These are phyloP conservation scores for Peziza echinospora DNA, from an alignment of 495 filamentous ascomycete species.

Conservation along the genomic window DNA sequence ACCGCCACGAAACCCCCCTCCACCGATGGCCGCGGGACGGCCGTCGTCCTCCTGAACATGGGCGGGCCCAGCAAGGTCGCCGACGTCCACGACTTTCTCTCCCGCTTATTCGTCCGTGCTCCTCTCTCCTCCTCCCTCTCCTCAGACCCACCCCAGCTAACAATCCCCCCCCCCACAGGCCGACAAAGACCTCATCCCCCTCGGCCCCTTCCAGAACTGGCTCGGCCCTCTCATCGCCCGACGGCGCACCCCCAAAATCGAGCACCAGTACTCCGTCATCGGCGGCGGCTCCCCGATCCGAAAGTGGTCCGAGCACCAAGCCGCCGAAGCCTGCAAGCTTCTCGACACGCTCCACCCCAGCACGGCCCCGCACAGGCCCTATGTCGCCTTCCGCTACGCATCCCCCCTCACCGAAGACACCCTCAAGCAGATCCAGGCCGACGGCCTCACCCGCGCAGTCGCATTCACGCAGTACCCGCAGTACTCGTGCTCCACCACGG, in stretches of 20 bases:
- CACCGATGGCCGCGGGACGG: conserved; percentile 31
- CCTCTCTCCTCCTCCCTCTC: not conserved
- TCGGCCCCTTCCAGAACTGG: conserved; percentile 79
- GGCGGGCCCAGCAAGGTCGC: conserved; percentile 74
- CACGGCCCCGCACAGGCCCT: conserved; percentile 92
- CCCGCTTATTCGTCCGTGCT: conserved; percentile 59
- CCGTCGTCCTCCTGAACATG: conserved; percentile 99
- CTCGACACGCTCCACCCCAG: conserved; percentile 78
- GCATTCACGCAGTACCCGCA: conserved; percentile 98
- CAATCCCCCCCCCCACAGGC: conserved; percentile 31
- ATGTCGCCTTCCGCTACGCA: conserved; percentile 67
- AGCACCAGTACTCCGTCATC: conserved; percentile 84
- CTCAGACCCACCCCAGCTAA: conserved; percentile 4
- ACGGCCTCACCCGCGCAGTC: conserved; percentile 85
- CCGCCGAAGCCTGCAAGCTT: conserved; percentile 81
- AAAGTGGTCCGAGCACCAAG: conserved; percentile 93
- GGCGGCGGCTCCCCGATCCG: conserved; percentile 93
- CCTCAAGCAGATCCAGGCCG: conserved; percentile 57
- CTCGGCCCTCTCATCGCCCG: conserved; percentile 68
- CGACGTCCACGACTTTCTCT: conserved; percentile 84
- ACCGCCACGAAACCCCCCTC: not conserved
- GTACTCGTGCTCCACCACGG: conserved; percentile 97
- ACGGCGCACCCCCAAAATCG: conserved; percentile 81
- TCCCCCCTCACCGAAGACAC: conserved; percentile 84
- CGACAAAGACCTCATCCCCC: conserved; percentile 87